Evolutionary conservation across 2,329 filamentous ascomycete genomes (phyloP).

Genomic region (Aspergillus fumigatiaffinis): DNA sequence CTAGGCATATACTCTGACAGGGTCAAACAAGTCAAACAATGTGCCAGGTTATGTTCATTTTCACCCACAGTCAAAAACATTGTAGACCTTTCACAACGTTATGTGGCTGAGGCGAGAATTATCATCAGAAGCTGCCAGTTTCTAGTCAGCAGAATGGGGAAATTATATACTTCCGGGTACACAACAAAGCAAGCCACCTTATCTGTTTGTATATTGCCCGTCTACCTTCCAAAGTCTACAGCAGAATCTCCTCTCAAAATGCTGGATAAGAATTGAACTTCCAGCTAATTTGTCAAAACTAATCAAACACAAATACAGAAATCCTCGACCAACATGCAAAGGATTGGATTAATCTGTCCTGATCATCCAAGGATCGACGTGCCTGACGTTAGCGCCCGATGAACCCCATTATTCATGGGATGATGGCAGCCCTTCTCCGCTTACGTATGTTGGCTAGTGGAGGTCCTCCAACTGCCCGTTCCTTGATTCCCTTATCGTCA

Average conservation of each 20-base stretch:
- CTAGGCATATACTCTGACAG: neutral
- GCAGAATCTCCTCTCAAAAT: neutral
- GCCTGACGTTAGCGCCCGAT: slow-evolving; percentile 17
- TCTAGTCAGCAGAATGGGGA: neutral
- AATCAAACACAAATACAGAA: neutral
- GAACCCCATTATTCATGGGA: neutral
- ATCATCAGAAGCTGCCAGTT: neutral
- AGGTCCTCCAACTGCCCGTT: neutral
- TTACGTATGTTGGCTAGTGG: slow-evolving; percentile 4
- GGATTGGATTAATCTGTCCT: neutral
- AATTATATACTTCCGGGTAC: neutral
- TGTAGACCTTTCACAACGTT: neutral
- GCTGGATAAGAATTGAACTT: neutral
- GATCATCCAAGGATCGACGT: slow-evolving; percentile 3
- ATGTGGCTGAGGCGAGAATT: neutral
- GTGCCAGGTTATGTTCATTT: no score
- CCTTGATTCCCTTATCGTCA: neutral
- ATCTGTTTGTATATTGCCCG: neutral
- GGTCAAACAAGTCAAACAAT: no score
- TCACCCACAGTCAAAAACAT: neutral
- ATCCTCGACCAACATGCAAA: neutral
- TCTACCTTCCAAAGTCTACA: no score
- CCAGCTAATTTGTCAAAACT: neutral
- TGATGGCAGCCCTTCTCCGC: slow-evolving; percentile 7
- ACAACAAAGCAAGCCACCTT: neutral